A percentile compares a stretch with the other conserved stretches of the same genome.
Evolutionary conservation across 352 stramenopile genomes (phyloP).

Genomic region (Phytophthora idaei): DNA sequence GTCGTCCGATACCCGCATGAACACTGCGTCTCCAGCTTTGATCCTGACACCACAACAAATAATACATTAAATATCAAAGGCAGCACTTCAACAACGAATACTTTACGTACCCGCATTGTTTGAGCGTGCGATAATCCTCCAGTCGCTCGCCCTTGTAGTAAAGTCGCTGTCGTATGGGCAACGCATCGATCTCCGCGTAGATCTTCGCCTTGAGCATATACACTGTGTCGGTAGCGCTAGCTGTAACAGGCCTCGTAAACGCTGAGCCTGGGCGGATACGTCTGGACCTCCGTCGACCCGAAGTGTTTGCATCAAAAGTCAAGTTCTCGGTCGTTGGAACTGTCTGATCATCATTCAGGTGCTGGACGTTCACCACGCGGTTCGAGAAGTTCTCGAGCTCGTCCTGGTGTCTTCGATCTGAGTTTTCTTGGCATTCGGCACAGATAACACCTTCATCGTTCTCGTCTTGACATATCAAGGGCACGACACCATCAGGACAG

Average conservation of each 20-base stretch:
- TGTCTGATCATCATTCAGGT: constrained; percentile 59
- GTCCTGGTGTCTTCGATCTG: constrained; percentile 45
- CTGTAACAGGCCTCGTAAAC: constrained; percentile 52
- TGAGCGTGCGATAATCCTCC: constrained; percentile 60
- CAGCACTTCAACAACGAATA: neutral
- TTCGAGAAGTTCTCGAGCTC: constrained; percentile 72
- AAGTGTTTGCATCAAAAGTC: constrained; percentile 41
- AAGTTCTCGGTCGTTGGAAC: constrained; percentile 54
- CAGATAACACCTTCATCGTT: constrained; percentile 47
- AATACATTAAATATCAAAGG: constrained; percentile 7
- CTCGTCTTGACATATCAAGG: constrained; percentile 35
- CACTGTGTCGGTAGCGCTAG: constrained; percentile 71
- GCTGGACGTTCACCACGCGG: constrained; percentile 61
- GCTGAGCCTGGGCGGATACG: constrained; percentile 62
- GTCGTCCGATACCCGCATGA: constrained; percentile 71
- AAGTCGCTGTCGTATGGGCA: constrained; percentile 70
- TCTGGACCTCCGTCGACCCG: constrained; percentile 62
- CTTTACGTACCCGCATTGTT: constrained; percentile 62
- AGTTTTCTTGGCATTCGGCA: constrained; percentile 53
- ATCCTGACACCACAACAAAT: constrained; percentile 42
- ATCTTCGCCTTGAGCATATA: constrained; percentile 84
- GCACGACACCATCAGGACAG: constrained; percentile 34
- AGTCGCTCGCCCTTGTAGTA: constrained; percentile 73
- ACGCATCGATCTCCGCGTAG: constrained; percentile 67
- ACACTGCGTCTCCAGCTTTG: constrained; percentile 76